Evolutionary conservation across 1,284 basidiomycete genomes (phyloP), one percentile per base, ranked within the genome.

Genomic region (Naganishia albida): DNA sequence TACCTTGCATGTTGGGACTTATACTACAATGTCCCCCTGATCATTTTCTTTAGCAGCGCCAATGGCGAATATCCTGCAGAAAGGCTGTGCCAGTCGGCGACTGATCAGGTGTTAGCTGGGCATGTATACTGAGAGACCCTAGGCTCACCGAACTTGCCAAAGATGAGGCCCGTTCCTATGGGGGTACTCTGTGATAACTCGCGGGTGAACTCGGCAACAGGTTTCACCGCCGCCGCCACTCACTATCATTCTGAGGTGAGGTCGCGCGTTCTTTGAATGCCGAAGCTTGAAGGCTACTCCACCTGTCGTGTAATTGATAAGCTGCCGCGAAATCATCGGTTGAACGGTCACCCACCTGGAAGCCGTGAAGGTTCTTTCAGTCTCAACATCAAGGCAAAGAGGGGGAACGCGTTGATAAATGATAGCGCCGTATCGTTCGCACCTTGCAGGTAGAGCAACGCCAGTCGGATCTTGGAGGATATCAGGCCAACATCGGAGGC

Each of bases 301-400:
- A 28, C 46, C 50, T 49, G 60, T 7, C 34, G 18, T 12, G 30
- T 7, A 3, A 12, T 30, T 18, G 44, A 34, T 44, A 13, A 20
- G 54, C 40, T 15, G 30, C 13, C 6, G 34, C n/a, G 20, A 56
- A 28, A 6, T 13, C 20, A 13, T 23, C 18, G 13, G 28, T 25
- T 38, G 40, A 56, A 16, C 18, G 13, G 13, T n/a, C 6, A 71
- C 75, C 38, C 68, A 89, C 91, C 89, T 65, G 93, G 91, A 18
- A 96, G 74, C 42, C 94, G 83, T 71, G 84, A 84, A 2, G 91
- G 87, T 75, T 95, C 92, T 77, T 97, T 96, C 34, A 87, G 69
- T n/a, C 90, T 83, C 26, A 97, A 78, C 83, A 95, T 86, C 28
- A 96, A 77, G 0, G 88, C 88, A 77, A 97, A 98, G 10, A 97